Percentiles rank a stretch among this genome's conserved stretches.
phyloP scores from a whole-genome alignment of 495 filamentous ascomycete genomes.

The Neurospora sp. region DNA sequence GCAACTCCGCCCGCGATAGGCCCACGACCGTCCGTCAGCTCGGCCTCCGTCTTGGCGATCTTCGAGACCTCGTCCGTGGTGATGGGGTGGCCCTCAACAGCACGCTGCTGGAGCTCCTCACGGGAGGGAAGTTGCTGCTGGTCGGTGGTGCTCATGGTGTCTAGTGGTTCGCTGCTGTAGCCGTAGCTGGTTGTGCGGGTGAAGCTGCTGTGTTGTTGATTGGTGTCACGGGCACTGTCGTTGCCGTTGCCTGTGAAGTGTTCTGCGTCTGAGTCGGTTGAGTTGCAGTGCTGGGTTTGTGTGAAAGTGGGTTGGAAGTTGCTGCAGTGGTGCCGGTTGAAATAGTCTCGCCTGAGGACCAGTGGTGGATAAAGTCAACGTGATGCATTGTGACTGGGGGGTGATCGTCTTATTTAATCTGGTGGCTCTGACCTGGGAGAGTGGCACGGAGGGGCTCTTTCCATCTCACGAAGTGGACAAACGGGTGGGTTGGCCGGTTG shows the following conservation, averaged over 20 bases:
- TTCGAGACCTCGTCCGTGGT: slow-evolving; percentile 12
- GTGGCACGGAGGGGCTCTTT: not conserved
- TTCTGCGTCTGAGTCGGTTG: not conserved
- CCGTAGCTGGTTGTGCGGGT: not conserved
- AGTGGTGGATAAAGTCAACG: too few species aligned
- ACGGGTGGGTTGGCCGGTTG: not conserved
- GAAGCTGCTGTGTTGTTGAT: not conserved
- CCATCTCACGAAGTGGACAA: not conserved
- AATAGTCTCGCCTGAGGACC: too few species aligned
- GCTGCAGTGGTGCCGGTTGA: not conserved
- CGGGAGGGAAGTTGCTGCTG: slow-evolving; percentile 13
- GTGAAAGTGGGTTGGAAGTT: not conserved
- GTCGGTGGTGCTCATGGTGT: not conserved
- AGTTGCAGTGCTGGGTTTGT: not conserved
- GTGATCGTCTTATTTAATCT: not conserved
- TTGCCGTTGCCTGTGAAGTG: not conserved
- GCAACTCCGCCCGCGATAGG: slow-evolving; percentile 19
- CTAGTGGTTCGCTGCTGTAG: not conserved
- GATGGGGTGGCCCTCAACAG: slow-evolving; percentile 13
- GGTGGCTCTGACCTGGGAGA: not conserved
- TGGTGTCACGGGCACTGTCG: not conserved
- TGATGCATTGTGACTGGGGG: too few species aligned
- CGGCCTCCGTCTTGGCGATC: slow-evolving; percentile 15
- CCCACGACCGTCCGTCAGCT: slow-evolving; percentile 14
- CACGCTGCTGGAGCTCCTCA: slow-evolving; percentile 14